Base-by-base conservation (phyloP, 345 rosid genomes). In the Murraya paniculata region DNA sequence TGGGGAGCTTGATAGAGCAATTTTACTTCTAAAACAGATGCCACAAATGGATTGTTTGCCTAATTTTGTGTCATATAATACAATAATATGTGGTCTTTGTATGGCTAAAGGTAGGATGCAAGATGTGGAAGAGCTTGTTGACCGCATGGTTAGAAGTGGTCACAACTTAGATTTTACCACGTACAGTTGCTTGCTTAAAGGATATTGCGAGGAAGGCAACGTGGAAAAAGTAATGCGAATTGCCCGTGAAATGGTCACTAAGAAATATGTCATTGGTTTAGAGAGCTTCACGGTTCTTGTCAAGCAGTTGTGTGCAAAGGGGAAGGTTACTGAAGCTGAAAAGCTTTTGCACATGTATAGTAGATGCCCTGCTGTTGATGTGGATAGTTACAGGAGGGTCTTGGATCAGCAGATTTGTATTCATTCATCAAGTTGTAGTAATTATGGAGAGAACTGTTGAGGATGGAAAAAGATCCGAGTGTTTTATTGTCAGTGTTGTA, bases 71-170 rank as follows among this genome's bases (percentile, higher is more conserved):
- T 81, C 85, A 0, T 85, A 79, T 62, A 74, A 35, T 31, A 80
- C 73, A 4, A 83, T 82, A 39, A 78, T 87, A 59, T 69, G 78
- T 27, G 30, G 85, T 30, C 84, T 83, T 76, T 79, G 85, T 53
- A 31, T 62, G 71, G 58, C 74, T 45, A 68, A 39, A 48, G 82
- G 84, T 53, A 75, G 78, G 79, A 85, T 85, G 85, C 77, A n/a
- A 33, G 78, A 80, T 24, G 88, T 76, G 30, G 60, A 71, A 59
- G 69, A 69, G 39, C 71, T 85, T 71, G 76, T 83, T 9, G 21
- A 72, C 30, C 53, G 61, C 77, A 83, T 87, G 90, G 59, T 62
- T 55, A 69, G 25, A 53, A 75, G 60, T 27, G 81, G 82, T 30
- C 16, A 74, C 16, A 35, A 53, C 21, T 28, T 76, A n/a, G 84